Base-by-base conservation (phyloP, 2,329 filamentous ascomycete genomes). In the Botrytis pseudocinerea region DNA sequence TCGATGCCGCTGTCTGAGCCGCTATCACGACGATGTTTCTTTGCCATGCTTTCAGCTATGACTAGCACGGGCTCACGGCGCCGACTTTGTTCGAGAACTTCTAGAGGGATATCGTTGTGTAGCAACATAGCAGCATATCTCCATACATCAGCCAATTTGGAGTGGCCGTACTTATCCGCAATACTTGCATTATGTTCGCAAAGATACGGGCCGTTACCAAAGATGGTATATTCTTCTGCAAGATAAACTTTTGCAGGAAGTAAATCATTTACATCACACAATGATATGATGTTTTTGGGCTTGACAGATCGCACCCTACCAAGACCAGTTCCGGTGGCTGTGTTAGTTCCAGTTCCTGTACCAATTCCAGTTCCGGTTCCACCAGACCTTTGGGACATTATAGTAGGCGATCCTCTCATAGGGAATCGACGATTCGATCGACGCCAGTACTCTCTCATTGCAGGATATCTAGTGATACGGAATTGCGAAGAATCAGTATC, bases 161-260 rank as follows among this genome's bases (percentile, higher is more conserved):
- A 81, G 75, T 89, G 88, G 7, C 91, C 93, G 77, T 92, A 87
- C 75, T 89, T 90, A 76, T 90, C 87, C 14, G 95, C 95, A 63
- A 97, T 90, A 1, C 84, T 83, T 14, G 94, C 93, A 81, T 99
- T 99, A 78, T 97, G 92, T 62, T 88, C 86, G 82, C 95, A 98
- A 5, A 97, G 90, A 54, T 92, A 88, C n/a, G 90, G 88, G 0
- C 92, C 92, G 74, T 94, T 90, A 5, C 94, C 94, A 80, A 96
- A 95, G 22, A 98, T 92, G 38, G 87, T 88, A 82, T 98, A 99
- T 76, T 92, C 89, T 73, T 89, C 85, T 2, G 94, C 96, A 75
- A 98, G 87, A 71, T 90, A 87, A 74, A 87, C 87, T 81, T 94
- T 96, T 4, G 93, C 92, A 0, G 95, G 95, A n/a, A 97, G 83